Evolutionary conservation across 768 basidiomycete species (phyloP), one percentile per base, ranked within the genome.

Genomic region (Pleurotus pulmonarius): DNA sequence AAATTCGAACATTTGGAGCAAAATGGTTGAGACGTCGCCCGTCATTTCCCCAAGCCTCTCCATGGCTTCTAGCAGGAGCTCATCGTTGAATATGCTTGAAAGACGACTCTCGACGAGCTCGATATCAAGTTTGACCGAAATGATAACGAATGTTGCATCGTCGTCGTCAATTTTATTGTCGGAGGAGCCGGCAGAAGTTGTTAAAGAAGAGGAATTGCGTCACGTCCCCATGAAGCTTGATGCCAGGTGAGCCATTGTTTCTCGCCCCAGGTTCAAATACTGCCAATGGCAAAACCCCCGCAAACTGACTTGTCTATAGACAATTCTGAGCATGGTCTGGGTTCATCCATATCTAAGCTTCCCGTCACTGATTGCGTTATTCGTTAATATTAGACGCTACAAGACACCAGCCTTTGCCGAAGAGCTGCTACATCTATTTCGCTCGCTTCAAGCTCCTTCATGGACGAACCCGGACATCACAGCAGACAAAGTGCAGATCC

Each of bases 221-320:
- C 86, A 91, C 69, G 77, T 77, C 29, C 70, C 74, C 43, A 64
- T 77, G 11, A 77, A 69, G 60, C 69, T 93, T 54, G 80, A 89
- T 61, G 80, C 89, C 46, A 88, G 84, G 91, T 91, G 73, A 85
- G 88, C 63, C 43, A 56, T 66, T 64, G 64, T 43, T 53, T 58
- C 63, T 64, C 67, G 58, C 58, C 55, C 65, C 62, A 60, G 58
- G 60, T 58, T 43, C 60, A 61, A 60, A 58, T 56, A 46, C 63
- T 67, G 69, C 59, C 38, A 53, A 39, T 60, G 62, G 65, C 63
- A 61, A 61, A 16, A 16, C 64, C 63, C 61, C 63, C 68, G 67
- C 67, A 67, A 71, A 70, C 67, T 71, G 69, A 70, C 64, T 61
- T 60, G 61, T 61, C 59, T 57, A 64, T 63, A 68, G 70, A 65